These are phyloP conservation scores for Trichoderma koningii DNA, from an alignment of 2,329 filamentous ascomycete genomes.

Conservation along the genomic window DNA sequence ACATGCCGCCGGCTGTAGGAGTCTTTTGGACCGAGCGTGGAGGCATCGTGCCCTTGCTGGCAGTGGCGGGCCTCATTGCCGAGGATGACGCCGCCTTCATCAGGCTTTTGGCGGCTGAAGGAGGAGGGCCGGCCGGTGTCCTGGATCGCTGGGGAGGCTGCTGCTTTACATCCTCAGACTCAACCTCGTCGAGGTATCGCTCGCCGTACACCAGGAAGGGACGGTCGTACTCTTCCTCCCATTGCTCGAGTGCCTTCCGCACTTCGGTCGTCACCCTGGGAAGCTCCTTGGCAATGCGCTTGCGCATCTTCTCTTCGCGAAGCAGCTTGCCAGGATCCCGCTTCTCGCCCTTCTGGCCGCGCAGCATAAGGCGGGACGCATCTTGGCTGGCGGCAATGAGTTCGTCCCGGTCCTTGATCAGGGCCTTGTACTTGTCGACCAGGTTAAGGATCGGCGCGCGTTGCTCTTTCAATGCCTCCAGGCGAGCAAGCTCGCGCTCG, in stretches of 20 bases:
- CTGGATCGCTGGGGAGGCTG: constrained; percentile 63
- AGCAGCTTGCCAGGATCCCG: constrained; percentile 92
- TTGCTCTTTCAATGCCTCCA: constrained; percentile 83
- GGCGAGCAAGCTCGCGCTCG: constrained; percentile 81
- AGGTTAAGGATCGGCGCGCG: constrained; percentile 80
- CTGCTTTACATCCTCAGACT: constrained; percentile 60
- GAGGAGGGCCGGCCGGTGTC: constrained; percentile 67
- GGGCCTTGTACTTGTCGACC: constrained; percentile 78
- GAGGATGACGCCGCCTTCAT: constrained; percentile 16
- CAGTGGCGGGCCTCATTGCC: constrained; percentile 13
- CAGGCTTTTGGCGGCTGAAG: constrained; percentile 44
- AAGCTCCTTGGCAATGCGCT: constrained; percentile 92
- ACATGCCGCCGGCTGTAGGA: constrained; percentile 49
- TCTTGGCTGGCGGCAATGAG: constrained; percentile 91
- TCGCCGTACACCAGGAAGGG: constrained; percentile 93
- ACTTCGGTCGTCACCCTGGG: constrained; percentile 89
- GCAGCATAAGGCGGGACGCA: constrained; percentile 87
- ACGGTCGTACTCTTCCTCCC: constrained; percentile 92
- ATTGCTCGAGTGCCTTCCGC: constrained; percentile 75
- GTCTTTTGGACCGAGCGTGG: constrained; percentile 55
- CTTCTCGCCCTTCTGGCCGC: constrained; percentile 89
- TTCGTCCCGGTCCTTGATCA: constrained; percentile 85
- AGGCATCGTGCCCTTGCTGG: constrained; percentile 38
- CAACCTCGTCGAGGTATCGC: constrained; percentile 84
- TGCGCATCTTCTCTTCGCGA: constrained; percentile 97